Evolutionary conservation across 164 flowering plant species (phyloP).

Genomic region (Umbellularia californica): DNA sequence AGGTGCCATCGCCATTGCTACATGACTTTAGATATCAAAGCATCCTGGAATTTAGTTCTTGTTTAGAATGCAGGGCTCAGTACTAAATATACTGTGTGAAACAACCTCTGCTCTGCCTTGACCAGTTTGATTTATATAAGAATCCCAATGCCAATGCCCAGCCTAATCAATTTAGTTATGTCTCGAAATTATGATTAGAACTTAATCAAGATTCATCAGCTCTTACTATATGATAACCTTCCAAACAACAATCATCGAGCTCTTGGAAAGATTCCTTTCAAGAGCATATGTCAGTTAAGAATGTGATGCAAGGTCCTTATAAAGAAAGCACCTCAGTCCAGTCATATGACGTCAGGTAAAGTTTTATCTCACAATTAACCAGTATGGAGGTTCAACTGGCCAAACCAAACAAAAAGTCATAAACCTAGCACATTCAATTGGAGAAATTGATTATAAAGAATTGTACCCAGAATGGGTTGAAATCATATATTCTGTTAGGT

Average conservation of each 20-base stretch:
- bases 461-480: background rate
- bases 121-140: background rate
- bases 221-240: background rate
- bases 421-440: background rate
- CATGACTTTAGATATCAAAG: background rate
- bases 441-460: background rate
- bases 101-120: background rate
- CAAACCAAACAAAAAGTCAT: background rate
- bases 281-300: background rate
- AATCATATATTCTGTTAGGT: background rate
- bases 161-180: background rate
- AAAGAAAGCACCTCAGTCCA: background rate
- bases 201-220: background rate
- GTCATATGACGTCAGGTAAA: background rate
- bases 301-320: background rate
- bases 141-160: background rate
- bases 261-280: background rate
- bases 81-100: background rate
- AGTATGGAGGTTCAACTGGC: background rate
- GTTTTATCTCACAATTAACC: background rate
- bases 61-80: background rate
- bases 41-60: background rate
- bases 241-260: background rate
- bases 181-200: background rate
- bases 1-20: background rate